Conservation (phyloP, 805 yeast species). For the Debaryomyces maramus region DNA sequence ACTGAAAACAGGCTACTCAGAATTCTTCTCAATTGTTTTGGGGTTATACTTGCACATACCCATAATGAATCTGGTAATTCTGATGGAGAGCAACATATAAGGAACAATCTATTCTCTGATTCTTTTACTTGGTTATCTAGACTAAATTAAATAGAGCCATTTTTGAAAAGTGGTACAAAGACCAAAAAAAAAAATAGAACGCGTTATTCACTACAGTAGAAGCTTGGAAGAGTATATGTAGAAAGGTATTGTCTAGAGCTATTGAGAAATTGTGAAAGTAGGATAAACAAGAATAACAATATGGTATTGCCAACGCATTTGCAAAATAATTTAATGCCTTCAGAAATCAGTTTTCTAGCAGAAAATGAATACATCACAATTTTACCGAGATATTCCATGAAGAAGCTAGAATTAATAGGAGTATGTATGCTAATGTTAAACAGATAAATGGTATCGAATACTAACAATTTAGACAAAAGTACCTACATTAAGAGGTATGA, state of each 20-base stretch:
- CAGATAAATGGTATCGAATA: neutral
- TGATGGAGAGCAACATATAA: constrained; percentile 21
- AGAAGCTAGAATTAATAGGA: constrained; percentile 63
- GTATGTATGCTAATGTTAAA: constrained; percentile 32
- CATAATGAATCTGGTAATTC: constrained; percentile 15
- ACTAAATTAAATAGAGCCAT: neutral
- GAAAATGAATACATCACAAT: constrained; percentile 75
- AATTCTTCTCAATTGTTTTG: constrained; percentile 19
- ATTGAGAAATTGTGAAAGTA: too few species aligned
- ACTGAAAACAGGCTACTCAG: constrained; percentile 6
- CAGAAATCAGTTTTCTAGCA: constrained; percentile 80
- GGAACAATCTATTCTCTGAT: constrained; percentile 16
- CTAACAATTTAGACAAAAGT: constrained; percentile 37
- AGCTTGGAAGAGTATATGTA: too few species aligned
- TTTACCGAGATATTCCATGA: constrained; percentile 76
- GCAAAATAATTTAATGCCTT: constrained; percentile 61
- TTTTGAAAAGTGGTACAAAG: neutral
- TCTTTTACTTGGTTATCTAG: constrained; percentile 23
- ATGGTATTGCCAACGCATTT: constrained; percentile 67
- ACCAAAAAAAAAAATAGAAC: neutral
- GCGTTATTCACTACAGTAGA: neutral
- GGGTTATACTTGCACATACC: constrained; percentile 17
- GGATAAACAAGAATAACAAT: neutral
- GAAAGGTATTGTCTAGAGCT: too few species aligned
- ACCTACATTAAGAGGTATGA: constrained; percentile 65